Base-by-base conservation (phyloP, 2,329 filamentous ascomycete genomes). In the Coniochaeta sp. region DNA sequence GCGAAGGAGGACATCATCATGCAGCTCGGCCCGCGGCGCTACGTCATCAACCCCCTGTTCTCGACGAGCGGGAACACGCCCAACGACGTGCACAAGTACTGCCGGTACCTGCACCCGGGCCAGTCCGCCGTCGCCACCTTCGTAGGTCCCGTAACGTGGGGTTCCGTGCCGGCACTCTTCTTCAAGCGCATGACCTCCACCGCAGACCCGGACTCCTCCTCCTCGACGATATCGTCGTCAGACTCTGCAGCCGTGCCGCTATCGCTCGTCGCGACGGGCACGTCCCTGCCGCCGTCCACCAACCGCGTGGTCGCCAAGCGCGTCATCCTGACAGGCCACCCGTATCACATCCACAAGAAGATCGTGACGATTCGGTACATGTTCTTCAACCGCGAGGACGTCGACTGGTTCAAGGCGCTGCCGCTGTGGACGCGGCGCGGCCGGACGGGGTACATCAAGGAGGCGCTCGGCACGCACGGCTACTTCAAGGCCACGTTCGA, bases 401-500 rank as follows among this genome's bases (percentile, higher is more conserved):
- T 99, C 34, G 86, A 90, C 66, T 99, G 95, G 93, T 99, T 98
- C 84, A 96, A 96, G 79, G 93, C 93, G 0, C 74, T 99, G 71
- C 93, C 95, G 62, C 76, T 99, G 64, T 99, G 93, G 93, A 99
- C 95, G 5, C 90, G 86, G 77, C 79, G 93, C 32, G 95, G 95
- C 7, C 82, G 95, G 63, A 90, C 86, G 66, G 95, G 95, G 9
- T 97, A 88, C 73, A 86, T 99, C 79, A 97, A 97, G 80, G 95
- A 99, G 79, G 84, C 89, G 61, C 77, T 99, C 57, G 95, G 95
- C 68, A 99, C 95, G 38, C 95, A 99, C 74, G 95, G 95, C n/a
- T 99, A 99, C 79, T 98, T 98, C 84, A 99, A 99, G 81, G 95
- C 95, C 14, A 97, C 89, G 1, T 99, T 99, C 77, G 96, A 99